Conservation (phyloP, 164 flowering plant genomes). For the Stephania yunnanensis region DNA sequence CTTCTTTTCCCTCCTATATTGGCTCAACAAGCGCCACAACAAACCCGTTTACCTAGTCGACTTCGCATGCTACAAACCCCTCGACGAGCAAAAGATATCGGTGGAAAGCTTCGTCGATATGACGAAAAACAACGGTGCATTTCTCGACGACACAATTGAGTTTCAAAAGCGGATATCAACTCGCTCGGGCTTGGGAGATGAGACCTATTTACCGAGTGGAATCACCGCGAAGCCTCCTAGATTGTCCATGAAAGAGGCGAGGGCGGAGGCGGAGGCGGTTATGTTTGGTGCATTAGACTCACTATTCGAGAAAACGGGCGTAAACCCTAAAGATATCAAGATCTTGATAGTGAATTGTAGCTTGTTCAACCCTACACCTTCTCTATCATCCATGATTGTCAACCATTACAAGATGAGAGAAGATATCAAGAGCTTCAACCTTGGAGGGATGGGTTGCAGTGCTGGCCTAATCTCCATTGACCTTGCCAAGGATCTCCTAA, state of each 20-base stretch:
- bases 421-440: conserved; percentile 67
- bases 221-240: conserved; percentile 61
- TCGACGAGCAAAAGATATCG: conserved; percentile 50
- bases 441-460: conserved; percentile 93
- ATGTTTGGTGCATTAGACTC: conserved; percentile 75
- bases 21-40: conserved; percentile 36
- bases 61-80: conserved; percentile 70
- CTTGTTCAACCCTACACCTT: conserved; percentile 79
- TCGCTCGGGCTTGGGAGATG: conserved; percentile 76
- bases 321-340: conserved; percentile 47
- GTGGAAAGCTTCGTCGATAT: conserved; percentile 48
- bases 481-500: conserved; percentile 63
- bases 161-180: conserved; percentile 51
- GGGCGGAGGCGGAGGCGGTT: conserved; percentile 73
- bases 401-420: conserved; percentile 73
- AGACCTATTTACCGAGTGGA: conserved; percentile 62
- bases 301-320: conserved; percentile 54
- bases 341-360: conserved; percentile 82
- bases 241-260: conserved; percentile 55
- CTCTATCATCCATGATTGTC: conserved; percentile 82
- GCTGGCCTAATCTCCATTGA: conserved; percentile 79
- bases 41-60: conserved; percentile 57
- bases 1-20: conserved; percentile 34
- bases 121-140: conserved; percentile 52
- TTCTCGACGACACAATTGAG: conserved; percentile 44